Conservation (phyloP, 176 grass and related monocot species). For the Lolium multiflorum region DNA sequence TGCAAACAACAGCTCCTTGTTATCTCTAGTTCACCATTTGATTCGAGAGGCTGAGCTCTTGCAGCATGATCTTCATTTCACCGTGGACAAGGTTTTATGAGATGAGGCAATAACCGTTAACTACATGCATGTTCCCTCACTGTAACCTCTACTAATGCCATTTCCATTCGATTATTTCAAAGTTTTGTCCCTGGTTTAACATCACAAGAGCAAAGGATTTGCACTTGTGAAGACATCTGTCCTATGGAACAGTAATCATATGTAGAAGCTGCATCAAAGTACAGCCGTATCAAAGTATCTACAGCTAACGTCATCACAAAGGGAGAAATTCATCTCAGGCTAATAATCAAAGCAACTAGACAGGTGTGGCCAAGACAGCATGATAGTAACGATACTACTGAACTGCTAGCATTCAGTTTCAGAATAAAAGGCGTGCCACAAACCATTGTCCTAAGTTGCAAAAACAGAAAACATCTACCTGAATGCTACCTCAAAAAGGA, state of each 20-base stretch:
- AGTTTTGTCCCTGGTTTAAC: no score
- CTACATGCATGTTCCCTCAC: background rate
- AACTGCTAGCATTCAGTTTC: background rate
- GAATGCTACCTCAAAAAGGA: background rate
- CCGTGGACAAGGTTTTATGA: background rate
- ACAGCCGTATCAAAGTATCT: background rate
- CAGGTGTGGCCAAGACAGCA: no score
- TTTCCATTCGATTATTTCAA: no score
- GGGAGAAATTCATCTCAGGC: background rate
- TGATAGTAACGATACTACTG: background rate
- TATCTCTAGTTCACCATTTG: no score
- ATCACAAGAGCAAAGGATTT: background rate
- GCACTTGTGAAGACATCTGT: background rate
- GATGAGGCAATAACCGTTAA: background rate
- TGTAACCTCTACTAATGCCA: no score
- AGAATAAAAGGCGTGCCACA: background rate
- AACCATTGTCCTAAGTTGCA: constrained; percentile 4
- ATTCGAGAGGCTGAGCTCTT: no score
- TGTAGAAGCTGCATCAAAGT: no score
- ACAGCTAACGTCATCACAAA: background rate
- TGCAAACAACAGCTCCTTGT: no score
- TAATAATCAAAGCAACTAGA: background rate
- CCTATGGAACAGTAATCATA: background rate
- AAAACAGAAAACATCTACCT: background rate
- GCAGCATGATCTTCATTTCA: background rate